Base-by-base conservation (phyloP, 2,329 filamentous ascomycete genomes). In the Cercospora citrullina region DNA sequence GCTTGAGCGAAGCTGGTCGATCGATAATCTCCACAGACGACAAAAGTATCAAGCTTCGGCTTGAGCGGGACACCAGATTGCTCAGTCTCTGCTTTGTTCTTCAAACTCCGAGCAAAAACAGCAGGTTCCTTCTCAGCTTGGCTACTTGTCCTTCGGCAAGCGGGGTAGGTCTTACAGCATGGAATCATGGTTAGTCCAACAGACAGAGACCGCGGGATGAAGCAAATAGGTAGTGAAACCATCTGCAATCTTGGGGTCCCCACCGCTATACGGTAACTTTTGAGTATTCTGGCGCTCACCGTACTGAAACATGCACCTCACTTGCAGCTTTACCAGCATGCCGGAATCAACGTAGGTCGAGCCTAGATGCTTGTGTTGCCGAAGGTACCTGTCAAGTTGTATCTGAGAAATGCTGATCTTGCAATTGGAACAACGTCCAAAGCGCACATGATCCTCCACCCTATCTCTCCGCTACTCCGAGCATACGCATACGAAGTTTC, bases 401-500 rank as follows among this genome's bases (percentile, higher is more conserved):
- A 9, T 21, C 9, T 53, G 48, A 12, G 45, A 18, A 8, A 23
- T 10, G 5, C 45, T 51, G n/a, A 23, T 51, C 8, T 26, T 4
- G n/a, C 45, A n/a, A 36, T 36, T 36, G 33, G 33, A 14, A 36
- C 14, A 5, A 7, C 12, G 1, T 51, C 4, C 45, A 21, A 16
- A 58, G 26, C 28, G 14, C 7, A 10, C 28, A 23, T n/a, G n/a
- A n/a, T 58, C 30, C 4, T 31, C 8, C 26, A 18, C 55, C 5
- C 21, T n/a, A 55, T 21, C 14, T 16, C 23, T 57, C 61, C 23
- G 36, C n/a, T 8, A 57, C 33, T 14, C n/a, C 31, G 9, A 64
- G 65, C 60, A 64, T 64, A 21, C 45, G 42, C 30, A 60, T 42
- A n/a, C 61, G 61, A 10, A 67, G 30, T 26, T 61, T 63, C 53